Percentiles rank a stretch among this genome's conserved stretches.
phyloP scores from a whole-genome alignment of 208 protist species.

The Wallacemonas sp. region DNA sequence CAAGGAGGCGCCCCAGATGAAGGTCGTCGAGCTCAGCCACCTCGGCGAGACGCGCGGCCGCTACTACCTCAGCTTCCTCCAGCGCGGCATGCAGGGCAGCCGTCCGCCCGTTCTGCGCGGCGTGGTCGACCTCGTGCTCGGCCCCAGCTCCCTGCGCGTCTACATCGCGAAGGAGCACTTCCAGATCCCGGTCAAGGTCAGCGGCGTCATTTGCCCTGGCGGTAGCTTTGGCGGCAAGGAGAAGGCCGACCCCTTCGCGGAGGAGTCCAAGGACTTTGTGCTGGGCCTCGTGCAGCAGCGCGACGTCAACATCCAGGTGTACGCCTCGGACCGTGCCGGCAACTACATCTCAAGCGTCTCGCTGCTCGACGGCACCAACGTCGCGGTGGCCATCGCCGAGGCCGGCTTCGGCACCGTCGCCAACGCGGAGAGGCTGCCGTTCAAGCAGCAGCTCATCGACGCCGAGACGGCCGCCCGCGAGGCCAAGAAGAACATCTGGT shows the following conservation, averaged over 20 bases:
- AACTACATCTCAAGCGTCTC: slow-evolving; percentile 84
- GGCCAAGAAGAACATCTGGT: slow-evolving; percentile 69
- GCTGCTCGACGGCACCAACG: slow-evolving; percentile 72
- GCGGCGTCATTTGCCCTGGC: slow-evolving; percentile 79
- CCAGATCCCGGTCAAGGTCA: slow-evolving; percentile 85
- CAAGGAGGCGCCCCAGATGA: slow-evolving; percentile 38
- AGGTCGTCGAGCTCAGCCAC: slow-evolving; percentile 80
- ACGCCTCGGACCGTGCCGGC: slow-evolving; percentile 76
- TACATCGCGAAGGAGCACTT: slow-evolving; percentile 90
- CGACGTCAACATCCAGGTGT: slow-evolving; percentile 85
- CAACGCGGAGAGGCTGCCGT: slow-evolving; percentile 76
- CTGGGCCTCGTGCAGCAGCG: slow-evolving; percentile 72
- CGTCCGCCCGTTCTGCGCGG: slow-evolving; percentile 72
- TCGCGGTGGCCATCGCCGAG: slow-evolving; percentile 65
- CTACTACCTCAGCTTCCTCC: slow-evolving; percentile 90
- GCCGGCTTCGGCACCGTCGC: slow-evolving; percentile 79
- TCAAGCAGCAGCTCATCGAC: slow-evolving; percentile 70
- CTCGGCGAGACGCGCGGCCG: slow-evolving; percentile 75
- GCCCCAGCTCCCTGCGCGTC: slow-evolving; percentile 80
- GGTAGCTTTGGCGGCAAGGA: slow-evolving; percentile 38
- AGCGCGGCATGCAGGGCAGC: slow-evolving; percentile 86
- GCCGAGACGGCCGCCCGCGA: slow-evolving; percentile 62
- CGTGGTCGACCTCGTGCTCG: slow-evolving; percentile 82
- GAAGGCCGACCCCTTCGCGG: slow-evolving; percentile 61
- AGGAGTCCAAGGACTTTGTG: slow-evolving; percentile 77